Base-by-base conservation (phyloP, 2,329 filamentous ascomycete genomes). In the Rutstroemia sp. region DNA sequence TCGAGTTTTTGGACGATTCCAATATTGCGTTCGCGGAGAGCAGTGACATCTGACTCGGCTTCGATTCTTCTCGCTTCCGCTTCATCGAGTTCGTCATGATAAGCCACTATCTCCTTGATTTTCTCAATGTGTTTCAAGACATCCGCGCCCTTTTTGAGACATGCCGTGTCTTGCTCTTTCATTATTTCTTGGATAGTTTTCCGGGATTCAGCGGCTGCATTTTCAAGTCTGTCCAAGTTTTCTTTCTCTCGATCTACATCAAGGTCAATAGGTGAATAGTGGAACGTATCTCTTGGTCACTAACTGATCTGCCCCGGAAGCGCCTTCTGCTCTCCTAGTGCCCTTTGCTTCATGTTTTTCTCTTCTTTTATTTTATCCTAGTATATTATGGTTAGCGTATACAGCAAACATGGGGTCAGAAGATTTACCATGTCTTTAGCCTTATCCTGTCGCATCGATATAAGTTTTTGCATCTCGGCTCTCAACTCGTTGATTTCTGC, bases 41-140 rank as follows among this genome's bases (percentile, higher is more conserved):
- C 80, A 46, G 82, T 77, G 2, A 87, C 71, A 65, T 99, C 94
- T 0, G 91, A 96, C n/a, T 77, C 71, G 1, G 90, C 92, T 74
- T 99, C 94, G 30, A 95, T 80, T 0, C 81, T 73, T 59, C 83
- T 78, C 46, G 96, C 77, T 62, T 88, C 80, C 2, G 81, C 83
- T 64, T 92, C 84, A 16, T 92, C 71, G 10, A 89, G 73, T 14
- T 80, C 78, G 47, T 85, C 77, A 52, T 88, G 82, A 5, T 82
- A 77, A 49, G 75, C 71, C 14, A 82, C 80, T 46, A 95, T 78
- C 19, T 72, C 67, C n/a, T 79, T 77, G 7, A 95, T 78, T 4
- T 81, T 75, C 61, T 80, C 78, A 69, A 84, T 74, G 62, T 79
- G 78, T 42, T 70, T 66, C 37, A 86, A 68, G 27, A 77, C 73